Percentiles rank a stretch among this genome's conserved stretches.
These are phyloP conservation scores for Phytophthora quininea DNA, from an alignment of 352 stramenopile genomes.

Conservation along the genomic window DNA sequence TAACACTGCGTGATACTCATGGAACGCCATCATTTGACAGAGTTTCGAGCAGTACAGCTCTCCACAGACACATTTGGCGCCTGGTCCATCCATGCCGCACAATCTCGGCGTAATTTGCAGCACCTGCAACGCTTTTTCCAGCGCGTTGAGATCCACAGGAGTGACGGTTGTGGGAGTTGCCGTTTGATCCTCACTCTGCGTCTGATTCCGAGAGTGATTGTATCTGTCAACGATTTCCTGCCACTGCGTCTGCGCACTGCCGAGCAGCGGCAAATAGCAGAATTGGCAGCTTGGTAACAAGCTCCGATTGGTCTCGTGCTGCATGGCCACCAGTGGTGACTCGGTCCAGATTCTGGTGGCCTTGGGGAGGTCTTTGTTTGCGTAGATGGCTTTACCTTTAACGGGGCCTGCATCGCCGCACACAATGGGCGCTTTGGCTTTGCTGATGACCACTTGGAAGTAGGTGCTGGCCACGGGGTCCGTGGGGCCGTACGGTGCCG, in stretches of 20 bases:
- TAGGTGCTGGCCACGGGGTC: constrained; percentile 58
- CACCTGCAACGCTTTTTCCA: constrained; percentile 50
- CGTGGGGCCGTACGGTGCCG: constrained; percentile 56
- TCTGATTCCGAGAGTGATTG: constrained; percentile 18
- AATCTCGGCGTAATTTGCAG: constrained; percentile 51
- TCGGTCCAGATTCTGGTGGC: constrained; percentile 71
- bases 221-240: constrained; percentile 43
- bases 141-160: constrained; percentile 30
- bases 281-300: constrained; percentile 64
- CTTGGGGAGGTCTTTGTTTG: constrained; percentile 50
- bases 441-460: constrained; percentile 69
- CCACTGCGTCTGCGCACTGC: constrained; percentile 58
- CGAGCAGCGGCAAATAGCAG: constrained; percentile 72
- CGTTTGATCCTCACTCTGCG: constrained; percentile 12
- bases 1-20: constrained; percentile 80
- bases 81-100: constrained; percentile 52
- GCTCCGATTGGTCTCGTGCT: constrained; percentile 58
- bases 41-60: constrained; percentile 87
- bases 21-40: constrained; percentile 69
- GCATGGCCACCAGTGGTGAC: constrained; percentile 73
- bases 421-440: constrained; percentile 63
- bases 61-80: constrained; percentile 61
- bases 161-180: constrained; percentile 8
- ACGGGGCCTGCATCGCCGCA: constrained; percentile 58
- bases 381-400: constrained; percentile 82